Base-by-base conservation (phyloP, 176 grass and related monocot genomes). In the Eragrostis curvula region DNA sequence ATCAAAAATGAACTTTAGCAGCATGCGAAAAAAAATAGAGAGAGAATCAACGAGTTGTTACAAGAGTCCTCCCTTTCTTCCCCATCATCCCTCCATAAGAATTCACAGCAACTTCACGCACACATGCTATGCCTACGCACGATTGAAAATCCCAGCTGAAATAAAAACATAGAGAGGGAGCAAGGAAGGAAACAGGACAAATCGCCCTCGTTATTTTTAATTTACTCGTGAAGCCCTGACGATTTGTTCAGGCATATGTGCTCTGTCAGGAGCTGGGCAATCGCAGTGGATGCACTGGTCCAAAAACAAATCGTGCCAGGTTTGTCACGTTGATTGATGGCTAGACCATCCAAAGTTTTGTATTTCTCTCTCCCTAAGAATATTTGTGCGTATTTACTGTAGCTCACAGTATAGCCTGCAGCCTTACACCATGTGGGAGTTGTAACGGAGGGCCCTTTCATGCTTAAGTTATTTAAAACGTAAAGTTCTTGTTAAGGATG, bases 391-490 rank as follows among this genome's bases (percentile, higher is more conserved):
- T 73, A 55, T 77, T 70, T 14, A 74, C 61, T 55, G 39, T 56
- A 69, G 67, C 44, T 79, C 62, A 56, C 44, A 64, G n/a, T n/a
- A n/a, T n/a, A n/a, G 47, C 16, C 32, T 68, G 42, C 36, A 64
- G 47, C 29, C 44, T 77, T 32, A 71, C 13, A 56, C 30, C 75
- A 87, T 81, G 84, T 81, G 81, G 70, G 70, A 84, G 78, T 80
- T 68, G 90, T 21, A 59, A 58, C 39, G 24, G 63, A 83, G 55
- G 36, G 28, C 39, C 50, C 52, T 79, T 71, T 66, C 85, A 50
- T 9, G 24, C 20, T 84, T 70, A 82, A 78, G 41, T 79, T 76
- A 85, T 77, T 7, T 44, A 53, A 1, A 79, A 46, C 28, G 5
- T 27, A 32, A 68, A 74, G 78, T 57, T 60, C 46, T 73, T 8